These are phyloP conservation scores for Coniochaeta sp. DNA, from an alignment of 2,329 filamentous ascomycete species.

Conservation along the genomic window DNA sequence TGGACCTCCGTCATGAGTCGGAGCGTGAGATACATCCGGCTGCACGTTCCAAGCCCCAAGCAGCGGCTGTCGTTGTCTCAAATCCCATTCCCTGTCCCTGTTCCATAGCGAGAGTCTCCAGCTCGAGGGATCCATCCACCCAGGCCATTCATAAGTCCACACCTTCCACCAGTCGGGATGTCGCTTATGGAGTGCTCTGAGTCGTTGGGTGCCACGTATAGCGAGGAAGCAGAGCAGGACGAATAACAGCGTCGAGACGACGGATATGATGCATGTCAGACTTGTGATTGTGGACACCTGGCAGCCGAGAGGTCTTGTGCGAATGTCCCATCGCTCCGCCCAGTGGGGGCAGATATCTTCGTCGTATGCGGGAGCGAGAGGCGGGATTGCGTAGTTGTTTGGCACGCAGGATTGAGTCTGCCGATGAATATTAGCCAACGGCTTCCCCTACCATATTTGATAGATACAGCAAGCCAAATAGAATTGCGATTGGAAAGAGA, in stretches of 20 bases:
- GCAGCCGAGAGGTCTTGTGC: constrained; percentile 29
- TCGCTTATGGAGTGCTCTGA: constrained; percentile 7
- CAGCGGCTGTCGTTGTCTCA: background rate
- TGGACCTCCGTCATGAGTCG: background rate
- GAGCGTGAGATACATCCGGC: background rate
- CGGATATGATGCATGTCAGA: constrained; percentile 25
- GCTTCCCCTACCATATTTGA: background rate
- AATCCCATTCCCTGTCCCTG: background rate
- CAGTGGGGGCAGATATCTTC: constrained; percentile 43
- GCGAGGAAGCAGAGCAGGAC: constrained; percentile 14
- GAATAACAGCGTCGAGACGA: constrained; percentile 21
- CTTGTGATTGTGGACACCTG: constrained; percentile 33
- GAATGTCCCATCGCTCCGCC: constrained; percentile 36
- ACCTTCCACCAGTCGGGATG: constrained; percentile 13
- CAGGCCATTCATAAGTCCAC: constrained; percentile 3
- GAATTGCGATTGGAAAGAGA: constrained; percentile 5
- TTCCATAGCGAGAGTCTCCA: background rate
- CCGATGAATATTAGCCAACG: constrained; percentile 1
- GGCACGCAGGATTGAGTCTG: constrained; percentile 49
- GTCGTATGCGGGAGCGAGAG: constrained; percentile 43
- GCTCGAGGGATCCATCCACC: background rate
- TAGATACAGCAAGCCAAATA: background rate
- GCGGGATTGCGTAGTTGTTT: constrained; percentile 33
- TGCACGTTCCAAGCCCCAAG: background rate
- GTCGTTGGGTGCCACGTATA: constrained; percentile 6